These are phyloP conservation scores for Usnea hakonensis DNA, from an alignment of 495 filamentous ascomycete species.

Conservation along the genomic window DNA sequence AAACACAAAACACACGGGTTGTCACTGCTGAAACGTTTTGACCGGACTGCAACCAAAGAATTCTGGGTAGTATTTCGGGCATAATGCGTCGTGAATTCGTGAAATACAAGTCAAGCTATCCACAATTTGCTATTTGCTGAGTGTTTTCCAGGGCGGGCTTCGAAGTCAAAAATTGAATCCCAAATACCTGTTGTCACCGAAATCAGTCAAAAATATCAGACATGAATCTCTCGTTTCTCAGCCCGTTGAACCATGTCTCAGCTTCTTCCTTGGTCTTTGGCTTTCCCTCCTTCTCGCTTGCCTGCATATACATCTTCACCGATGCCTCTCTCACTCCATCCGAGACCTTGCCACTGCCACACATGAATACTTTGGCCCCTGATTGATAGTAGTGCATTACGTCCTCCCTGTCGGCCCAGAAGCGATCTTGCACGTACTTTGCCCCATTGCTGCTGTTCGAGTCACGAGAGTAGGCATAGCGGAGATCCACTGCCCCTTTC, in stretches of 20 bases:
- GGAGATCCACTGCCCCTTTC: slow-evolving; percentile 50
- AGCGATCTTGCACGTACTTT: slow-evolving; percentile 56
- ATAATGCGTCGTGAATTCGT: not conserved
- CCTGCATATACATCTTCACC: slow-evolving; percentile 41
- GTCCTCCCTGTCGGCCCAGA: slow-evolving; percentile 46
- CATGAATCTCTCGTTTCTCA: slow-evolving; percentile 55
- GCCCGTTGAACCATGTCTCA: slow-evolving; percentile 34
- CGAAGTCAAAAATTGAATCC: not conserved
- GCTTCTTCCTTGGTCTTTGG: slow-evolving; percentile 12
- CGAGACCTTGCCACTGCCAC: slow-evolving; percentile 55
- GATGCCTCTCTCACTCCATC: slow-evolving; percentile 50
- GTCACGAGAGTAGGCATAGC: slow-evolving; percentile 46
- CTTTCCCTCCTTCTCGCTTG: slow-evolving; percentile 29
- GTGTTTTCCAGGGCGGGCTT: not conserved
- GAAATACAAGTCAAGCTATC: not conserved
- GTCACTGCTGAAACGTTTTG: not conserved
- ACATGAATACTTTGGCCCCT: slow-evolving; percentile 60
- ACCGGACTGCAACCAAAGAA: not conserved
- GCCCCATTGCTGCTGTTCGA: slow-evolving; percentile 33
- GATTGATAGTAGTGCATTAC: slow-evolving; percentile 45
- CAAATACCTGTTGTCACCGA: not conserved
- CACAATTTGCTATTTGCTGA: too few relatives aligned
- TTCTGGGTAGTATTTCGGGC: not conserved
- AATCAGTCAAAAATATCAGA: slow-evolving; percentile 58
- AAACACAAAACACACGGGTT: not conserved